Percentiles rank a stretch among this genome's conserved stretches.
phyloP scores from a whole-genome alignment of 495 filamentous ascomycete genomes.

The Lineolata rhizophorae region DNA sequence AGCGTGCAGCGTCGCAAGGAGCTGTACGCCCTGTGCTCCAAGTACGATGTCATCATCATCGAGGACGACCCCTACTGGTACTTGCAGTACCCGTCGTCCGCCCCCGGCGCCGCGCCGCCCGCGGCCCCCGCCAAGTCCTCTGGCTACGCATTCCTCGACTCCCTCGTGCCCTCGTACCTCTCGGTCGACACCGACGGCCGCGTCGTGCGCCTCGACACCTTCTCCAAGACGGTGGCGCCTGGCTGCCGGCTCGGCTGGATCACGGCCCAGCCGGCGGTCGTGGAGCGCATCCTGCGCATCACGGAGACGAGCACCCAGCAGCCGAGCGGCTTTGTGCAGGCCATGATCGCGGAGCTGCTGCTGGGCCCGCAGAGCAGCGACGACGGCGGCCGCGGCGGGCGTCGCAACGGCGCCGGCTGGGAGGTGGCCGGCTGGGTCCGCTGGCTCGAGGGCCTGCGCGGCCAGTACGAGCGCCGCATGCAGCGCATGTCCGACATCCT shows the following conservation, averaged over 20 bases:
- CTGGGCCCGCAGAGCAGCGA: conserved; percentile 30
- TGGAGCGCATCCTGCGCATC: conserved; percentile 51
- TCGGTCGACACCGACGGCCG: conserved; percentile 62
- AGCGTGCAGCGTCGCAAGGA: conserved; percentile 48
- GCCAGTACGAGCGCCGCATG: conserved; percentile 67
- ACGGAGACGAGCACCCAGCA: conserved; percentile 58
- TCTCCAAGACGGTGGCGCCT: conserved; percentile 23
- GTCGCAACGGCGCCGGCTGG: conserved; percentile 33
- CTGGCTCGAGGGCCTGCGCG: conserved; percentile 69
- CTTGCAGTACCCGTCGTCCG: conserved; percentile 50
- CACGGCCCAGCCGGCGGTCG: conserved; percentile 40
- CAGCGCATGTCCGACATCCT: conserved; percentile 46
- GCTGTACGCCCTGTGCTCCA: conserved; percentile 59
- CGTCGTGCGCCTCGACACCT: conserved; percentile 37
- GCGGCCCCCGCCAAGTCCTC: conserved; percentile 28
- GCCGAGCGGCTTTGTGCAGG: conserved; percentile 73
- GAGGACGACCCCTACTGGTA: conserved; percentile 98
- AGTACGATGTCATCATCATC: conserved; percentile 76
- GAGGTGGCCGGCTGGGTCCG: conserved; percentile 67
- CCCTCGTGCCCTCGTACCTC: conserved; percentile 55
- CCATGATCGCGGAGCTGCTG: conserved; percentile 54
- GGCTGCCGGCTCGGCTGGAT: conserved; percentile 26
- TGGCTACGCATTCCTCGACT: conserved; percentile 60
- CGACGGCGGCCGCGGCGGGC: conserved; percentile 12
- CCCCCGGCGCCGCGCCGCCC: conserved; percentile 8